Conservation (phyloP, 371 early-diverging fungal species). For the Parasitella parasitica region DNA sequence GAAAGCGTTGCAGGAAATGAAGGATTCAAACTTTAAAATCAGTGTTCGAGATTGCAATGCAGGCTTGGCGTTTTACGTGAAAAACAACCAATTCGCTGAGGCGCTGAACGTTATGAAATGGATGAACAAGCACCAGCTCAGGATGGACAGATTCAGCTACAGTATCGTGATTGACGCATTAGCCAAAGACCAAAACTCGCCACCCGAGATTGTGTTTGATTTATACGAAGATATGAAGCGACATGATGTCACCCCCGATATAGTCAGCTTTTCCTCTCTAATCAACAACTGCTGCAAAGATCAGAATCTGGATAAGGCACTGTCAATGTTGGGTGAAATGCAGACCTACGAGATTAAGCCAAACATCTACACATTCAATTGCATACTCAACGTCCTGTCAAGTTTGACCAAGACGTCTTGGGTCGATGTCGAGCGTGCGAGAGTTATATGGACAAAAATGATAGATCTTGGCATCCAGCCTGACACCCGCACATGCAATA, state of each 20-base stretch:
- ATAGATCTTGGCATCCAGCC: slow-evolving; percentile 18
- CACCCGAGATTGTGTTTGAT: slow-evolving; percentile 27
- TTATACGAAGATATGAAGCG: slow-evolving; percentile 39
- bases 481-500: slow-evolving; percentile 41
- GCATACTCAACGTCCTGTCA: slow-evolving; percentile 28
- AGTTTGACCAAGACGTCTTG: background rate
- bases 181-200: slow-evolving; percentile 26
- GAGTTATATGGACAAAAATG: slow-evolving; percentile 31
- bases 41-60: slow-evolving; percentile 35
- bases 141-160: slow-evolving; percentile 35
- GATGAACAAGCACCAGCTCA: slow-evolving; percentile 26
- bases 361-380: slow-evolving; percentile 38
- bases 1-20: slow-evolving; percentile 26
- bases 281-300: slow-evolving; percentile 24
- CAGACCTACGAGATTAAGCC: slow-evolving; percentile 21
- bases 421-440: slow-evolving; percentile 13
- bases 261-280: slow-evolving; percentile 31
- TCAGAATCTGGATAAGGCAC: slow-evolving; percentile 23
- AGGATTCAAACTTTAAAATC: background rate
- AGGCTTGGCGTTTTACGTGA: slow-evolving; percentile 22
- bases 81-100: slow-evolving; percentile 27
- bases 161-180: slow-evolving; percentile 40
- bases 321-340: slow-evolving; percentile 39
- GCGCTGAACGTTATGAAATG: slow-evolving; percentile 32
- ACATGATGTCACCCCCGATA: slow-evolving; percentile 26